Evolutionary conservation across 2,329 filamentous ascomycete genomes (phyloP).

Genomic region (Neophaeococcomyces aloes): DNA sequence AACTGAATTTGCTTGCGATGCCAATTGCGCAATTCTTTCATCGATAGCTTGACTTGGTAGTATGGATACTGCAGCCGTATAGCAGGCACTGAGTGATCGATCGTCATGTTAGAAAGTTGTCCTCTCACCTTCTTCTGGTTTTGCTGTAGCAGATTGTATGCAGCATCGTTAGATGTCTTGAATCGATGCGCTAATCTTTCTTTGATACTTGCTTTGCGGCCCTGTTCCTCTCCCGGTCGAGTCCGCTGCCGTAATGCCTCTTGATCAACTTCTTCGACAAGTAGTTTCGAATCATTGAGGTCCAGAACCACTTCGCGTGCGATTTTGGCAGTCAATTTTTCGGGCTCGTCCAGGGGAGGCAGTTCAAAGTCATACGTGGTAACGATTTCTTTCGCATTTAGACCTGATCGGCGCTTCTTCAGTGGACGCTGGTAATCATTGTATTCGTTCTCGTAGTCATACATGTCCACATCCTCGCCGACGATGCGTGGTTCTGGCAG

Average conservation of each 20-base stretch:
- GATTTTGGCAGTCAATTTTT: constrained; percentile 58
- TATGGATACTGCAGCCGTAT: constrained; percentile 89
- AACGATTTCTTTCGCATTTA: constrained; percentile 36
- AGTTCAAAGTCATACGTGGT: constrained; percentile 50
- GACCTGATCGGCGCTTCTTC: constrained; percentile 56
- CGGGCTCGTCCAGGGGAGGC: constrained; percentile 71
- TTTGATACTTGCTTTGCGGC: constrained; percentile 43
- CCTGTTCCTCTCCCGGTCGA: constrained; percentile 35
- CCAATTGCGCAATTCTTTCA: constrained; percentile 65
- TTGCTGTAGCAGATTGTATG: constrained; percentile 89
- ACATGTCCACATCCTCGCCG: constrained; percentile 48
- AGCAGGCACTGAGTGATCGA: constrained; percentile 90
- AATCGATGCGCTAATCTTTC: constrained; percentile 65
- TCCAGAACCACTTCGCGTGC: constrained; percentile 74
- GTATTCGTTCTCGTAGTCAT: constrained; percentile 45
- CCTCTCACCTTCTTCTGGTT: constrained; percentile 92
- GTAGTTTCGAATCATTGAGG: constrained; percentile 74
- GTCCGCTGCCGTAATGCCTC: constrained; percentile 45
- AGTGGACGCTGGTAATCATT: constrained; percentile 40
- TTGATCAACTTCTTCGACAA: constrained; percentile 66
- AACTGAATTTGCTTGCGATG: constrained; percentile 72
- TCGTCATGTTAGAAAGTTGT: constrained; percentile 78
- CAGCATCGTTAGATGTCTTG: constrained; percentile 92
- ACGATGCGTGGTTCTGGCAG: constrained; percentile 18
- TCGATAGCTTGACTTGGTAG: constrained; percentile 74